Percentiles rank a stretch among this genome's conserved stretches.
These are phyloP conservation scores for Fusarium sarcochroum DNA, from an alignment of 2,329 filamentous ascomycete genomes.

Conservation along the genomic window DNA sequence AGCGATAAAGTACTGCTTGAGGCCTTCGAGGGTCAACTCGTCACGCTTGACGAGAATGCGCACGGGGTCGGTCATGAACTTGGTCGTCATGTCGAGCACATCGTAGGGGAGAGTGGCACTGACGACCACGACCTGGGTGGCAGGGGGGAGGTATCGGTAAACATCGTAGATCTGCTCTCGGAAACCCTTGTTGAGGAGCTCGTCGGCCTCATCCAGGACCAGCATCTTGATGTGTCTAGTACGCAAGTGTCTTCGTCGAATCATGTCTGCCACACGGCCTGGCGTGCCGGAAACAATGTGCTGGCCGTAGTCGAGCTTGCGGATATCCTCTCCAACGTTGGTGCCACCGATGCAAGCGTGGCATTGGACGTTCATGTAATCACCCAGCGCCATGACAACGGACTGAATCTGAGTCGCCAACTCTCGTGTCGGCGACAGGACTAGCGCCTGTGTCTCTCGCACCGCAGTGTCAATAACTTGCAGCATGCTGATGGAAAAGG, in stretches of 20 bases:
- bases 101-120: slow-evolving; percentile 98
- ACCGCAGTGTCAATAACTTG: slow-evolving; percentile 96
- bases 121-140: slow-evolving; percentile 98
- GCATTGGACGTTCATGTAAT: slow-evolving; percentile 99
- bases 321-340: slow-evolving; percentile 97
- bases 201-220: slow-evolving; percentile 72
- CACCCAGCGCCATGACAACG: slow-evolving; percentile 98
- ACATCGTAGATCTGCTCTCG: slow-evolving; percentile 99
- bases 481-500: slow-evolving; percentile 95
- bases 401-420: slow-evolving; percentile 98
- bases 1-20: slow-evolving; percentile 99
- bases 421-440: slow-evolving; percentile 96
- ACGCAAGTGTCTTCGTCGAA: slow-evolving; percentile 69
- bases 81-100: slow-evolving; percentile 98
- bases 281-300: slow-evolving; percentile 98
- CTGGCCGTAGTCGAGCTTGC: slow-evolving; percentile 96
- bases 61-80: slow-evolving; percentile 99
- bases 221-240: slow-evolving; percentile 76
- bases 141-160: slow-evolving; percentile 95
- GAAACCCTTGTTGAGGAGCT: slow-evolving; percentile 90
- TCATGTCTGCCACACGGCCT: slow-evolving; percentile 85
- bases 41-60: slow-evolving; percentile 98
- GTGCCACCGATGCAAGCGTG: slow-evolving; percentile 98
- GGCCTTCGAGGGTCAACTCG: slow-evolving; percentile 94
- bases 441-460: slow-evolving; percentile 92